A percentile compares a stretch with the other conserved stretches of the same genome.
phyloP scores from a whole-genome alignment of 345 rosid genomes.

The Ceriops zippeliana region DNA sequence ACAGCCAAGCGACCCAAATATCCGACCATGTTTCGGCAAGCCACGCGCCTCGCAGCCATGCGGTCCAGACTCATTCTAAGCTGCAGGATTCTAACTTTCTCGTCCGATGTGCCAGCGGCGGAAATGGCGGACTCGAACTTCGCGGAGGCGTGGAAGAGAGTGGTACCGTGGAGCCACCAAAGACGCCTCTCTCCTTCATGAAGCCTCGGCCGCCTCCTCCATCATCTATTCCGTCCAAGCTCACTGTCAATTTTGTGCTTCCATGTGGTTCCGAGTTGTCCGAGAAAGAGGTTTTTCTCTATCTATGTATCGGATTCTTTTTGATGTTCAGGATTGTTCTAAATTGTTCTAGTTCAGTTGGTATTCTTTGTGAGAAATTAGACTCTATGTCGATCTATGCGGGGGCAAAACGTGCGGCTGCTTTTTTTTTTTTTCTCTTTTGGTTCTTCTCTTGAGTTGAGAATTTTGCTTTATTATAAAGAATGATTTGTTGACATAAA shows the following conservation, averaged over 20 bases:
- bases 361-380: too few species aligned
- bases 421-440: too few species aligned
- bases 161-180: constrained; percentile 43
- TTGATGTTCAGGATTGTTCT: background rate
- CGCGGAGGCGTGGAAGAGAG: constrained; percentile 45
- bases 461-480: too few species aligned
- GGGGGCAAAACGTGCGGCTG: too few species aligned
- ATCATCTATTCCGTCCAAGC: constrained; percentile 44
- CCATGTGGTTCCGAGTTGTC: constrained; percentile 46
- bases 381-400: too few species aligned
- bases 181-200: constrained; percentile 46
- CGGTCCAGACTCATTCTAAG: constrained; percentile 13
- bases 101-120: constrained; percentile 34
- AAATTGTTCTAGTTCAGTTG: too few species aligned
- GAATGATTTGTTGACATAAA: too few species aligned
- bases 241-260: constrained; percentile 50
- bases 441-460: too few species aligned
- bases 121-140: constrained; percentile 30
- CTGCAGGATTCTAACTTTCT: constrained; percentile 21
- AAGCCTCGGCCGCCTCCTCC: constrained; percentile 33
- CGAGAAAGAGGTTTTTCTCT: constrained; percentile 32
- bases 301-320: background rate
- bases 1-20: constrained; percentile 38
- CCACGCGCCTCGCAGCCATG: constrained; percentile 7
- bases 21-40: constrained; percentile 36